Percentiles rank a stretch among this genome's conserved stretches.
These are phyloP conservation scores for Gremmenia infestans DNA, from an alignment of 2,329 filamentous ascomycete genomes.

Conservation along the genomic window DNA sequence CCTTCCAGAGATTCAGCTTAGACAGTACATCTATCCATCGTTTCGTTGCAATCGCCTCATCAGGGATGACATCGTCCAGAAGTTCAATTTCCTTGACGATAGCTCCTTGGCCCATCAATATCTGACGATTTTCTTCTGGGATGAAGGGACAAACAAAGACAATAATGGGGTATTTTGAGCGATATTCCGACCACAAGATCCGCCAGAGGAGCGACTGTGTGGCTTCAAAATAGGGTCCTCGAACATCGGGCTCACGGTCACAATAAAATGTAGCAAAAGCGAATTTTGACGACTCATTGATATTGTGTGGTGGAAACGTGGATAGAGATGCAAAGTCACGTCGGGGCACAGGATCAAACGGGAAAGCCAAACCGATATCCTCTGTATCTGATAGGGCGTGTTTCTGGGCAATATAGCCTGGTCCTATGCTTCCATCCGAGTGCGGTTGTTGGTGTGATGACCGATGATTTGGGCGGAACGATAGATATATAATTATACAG, in stretches of 20 bases:
- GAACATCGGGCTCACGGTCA: slow-evolving; percentile 6
- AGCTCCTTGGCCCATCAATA: slow-evolving; percentile 12
- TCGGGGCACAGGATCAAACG: slow-evolving; percentile 1
- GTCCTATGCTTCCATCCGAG: no score
- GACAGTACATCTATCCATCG: slow-evolving; percentile 15
- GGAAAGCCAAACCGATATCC: slow-evolving; percentile 1
- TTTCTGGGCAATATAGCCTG: no score
- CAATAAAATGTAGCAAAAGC: slow-evolving; percentile 14
- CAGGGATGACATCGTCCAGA: slow-evolving; percentile 7
- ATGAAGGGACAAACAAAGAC: slow-evolving; percentile 14
- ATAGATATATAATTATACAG: no score
- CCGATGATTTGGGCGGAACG: no score
- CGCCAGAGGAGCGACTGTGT: slow-evolving; percentile 14
- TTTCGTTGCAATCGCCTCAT: not conserved
- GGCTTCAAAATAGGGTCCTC: slow-evolving; percentile 14
- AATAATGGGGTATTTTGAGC: slow-evolving; percentile 11
- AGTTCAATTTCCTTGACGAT: slow-evolving; percentile 10
- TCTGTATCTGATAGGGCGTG: not conserved
- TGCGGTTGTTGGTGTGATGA: no score
- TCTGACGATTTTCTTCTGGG: slow-evolving; percentile 3
- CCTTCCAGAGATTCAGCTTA: slow-evolving; percentile 15
- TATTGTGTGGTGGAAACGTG: slow-evolving; percentile 3
- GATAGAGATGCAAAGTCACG: slow-evolving; percentile 1
- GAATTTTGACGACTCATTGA: slow-evolving; percentile 3
- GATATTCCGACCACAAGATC: slow-evolving; percentile 9